Conservation (phyloP, 176 grass and related monocot species). For the Microstegium vimineum region DNA sequence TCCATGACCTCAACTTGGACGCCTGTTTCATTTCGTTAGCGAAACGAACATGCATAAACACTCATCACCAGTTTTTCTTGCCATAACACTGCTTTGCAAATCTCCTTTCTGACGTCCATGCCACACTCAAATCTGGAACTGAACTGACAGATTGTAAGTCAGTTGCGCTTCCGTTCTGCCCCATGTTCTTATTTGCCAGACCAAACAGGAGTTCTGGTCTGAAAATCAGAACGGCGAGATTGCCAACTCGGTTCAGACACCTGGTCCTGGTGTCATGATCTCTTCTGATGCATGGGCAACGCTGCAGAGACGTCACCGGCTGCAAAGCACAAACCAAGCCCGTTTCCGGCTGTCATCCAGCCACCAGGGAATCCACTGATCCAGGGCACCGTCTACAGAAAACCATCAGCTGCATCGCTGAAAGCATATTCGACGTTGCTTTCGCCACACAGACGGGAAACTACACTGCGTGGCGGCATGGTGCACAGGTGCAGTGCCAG, state of each 20-base stretch:
- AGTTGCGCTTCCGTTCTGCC: background rate
- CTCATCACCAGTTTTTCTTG: no score
- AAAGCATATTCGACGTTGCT: conserved; percentile 12
- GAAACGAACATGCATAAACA: background rate
- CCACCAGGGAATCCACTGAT: no score
- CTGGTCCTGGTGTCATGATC: background rate
- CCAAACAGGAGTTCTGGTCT: background rate
- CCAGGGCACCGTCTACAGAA: conserved; percentile 9
- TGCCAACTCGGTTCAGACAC: background rate
- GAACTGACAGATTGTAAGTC: no score
- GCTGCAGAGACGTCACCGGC: background rate
- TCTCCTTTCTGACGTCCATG: no score
- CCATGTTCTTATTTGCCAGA: background rate
- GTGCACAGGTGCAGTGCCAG: background rate
- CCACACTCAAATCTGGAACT: no score
- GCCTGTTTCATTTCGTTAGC: background rate
- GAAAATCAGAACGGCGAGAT: background rate
- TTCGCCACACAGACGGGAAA: background rate
- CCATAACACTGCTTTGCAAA: background rate
- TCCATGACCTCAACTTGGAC: no score
- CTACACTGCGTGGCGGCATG: background rate
- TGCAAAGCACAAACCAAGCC: background rate
- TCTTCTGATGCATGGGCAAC: background rate
- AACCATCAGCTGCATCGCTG: background rate
- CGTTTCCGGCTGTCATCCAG: no score